Evolutionary conservation across 306 rosid species (phyloP).

Genomic region (Medicago arabica): DNA sequence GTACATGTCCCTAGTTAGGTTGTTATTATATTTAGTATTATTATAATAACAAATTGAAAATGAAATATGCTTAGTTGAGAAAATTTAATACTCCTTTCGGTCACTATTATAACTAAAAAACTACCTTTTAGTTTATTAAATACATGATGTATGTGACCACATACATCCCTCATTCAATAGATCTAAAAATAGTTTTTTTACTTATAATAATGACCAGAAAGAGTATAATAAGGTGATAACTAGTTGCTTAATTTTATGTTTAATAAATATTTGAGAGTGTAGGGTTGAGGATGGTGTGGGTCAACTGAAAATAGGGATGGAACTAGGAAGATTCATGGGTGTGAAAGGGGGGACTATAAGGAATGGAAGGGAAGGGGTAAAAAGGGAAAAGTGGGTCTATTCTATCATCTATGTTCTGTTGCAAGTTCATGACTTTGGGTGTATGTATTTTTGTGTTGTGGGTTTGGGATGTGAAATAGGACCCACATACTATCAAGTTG

Average conservation of each 20-base stretch:
- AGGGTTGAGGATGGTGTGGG: conserved; percentile 62
- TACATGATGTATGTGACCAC: no score
- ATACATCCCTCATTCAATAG: no score
- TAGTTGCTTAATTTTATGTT: conserved; percentile 36
- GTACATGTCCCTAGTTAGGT: conserved; percentile 27
- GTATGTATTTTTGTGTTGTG: conserved; percentile 43
- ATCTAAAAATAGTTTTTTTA: no score
- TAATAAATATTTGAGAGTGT: conserved; percentile 34
- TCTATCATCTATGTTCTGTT: conserved; percentile 24
- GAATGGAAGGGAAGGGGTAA: conserved; percentile 37
- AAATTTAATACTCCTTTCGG: no score
- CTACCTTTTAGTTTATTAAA: no score
- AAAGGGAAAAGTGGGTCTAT: conserved; percentile 21
- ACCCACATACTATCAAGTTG: conserved; percentile 65
- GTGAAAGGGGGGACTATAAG: conserved; percentile 38
- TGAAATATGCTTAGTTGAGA: conserved; percentile 31
- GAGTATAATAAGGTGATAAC: conserved; percentile 43
- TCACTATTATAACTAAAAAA: no score
- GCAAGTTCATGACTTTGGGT: conserved; percentile 33
- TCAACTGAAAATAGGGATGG: conserved; percentile 54
- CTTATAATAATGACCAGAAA: no score
- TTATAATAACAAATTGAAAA: background rate
- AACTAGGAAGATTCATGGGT: conserved; percentile 78
- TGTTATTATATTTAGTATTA: conserved; percentile 25
- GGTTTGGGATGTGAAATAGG: conserved; percentile 62